Base-by-base conservation (phyloP, 2,329 filamentous ascomycete genomes). In the Penicillium concentricum region DNA sequence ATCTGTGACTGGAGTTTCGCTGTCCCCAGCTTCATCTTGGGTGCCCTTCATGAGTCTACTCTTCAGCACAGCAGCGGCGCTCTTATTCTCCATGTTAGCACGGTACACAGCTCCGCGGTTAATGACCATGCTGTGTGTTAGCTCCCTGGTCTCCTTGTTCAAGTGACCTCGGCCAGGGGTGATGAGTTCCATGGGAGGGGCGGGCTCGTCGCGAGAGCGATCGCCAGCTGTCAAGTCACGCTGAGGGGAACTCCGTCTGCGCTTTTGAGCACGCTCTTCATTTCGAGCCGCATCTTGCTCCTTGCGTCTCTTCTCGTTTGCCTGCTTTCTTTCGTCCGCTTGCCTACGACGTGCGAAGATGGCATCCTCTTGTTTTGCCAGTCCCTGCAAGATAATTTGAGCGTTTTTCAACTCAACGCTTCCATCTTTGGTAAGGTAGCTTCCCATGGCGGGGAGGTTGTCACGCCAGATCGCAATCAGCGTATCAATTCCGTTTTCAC, bases 391-490 rank as follows among this genome's bases (percentile, higher is more conserved):
- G 68, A 99, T 97, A 65, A 88, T 82, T 71, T 99, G 94, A 10
- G 92, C 92, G 67, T 90, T 85, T 57, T 87, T 85, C 56, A 99
- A 83, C 71, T 97, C 89, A 59, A 97, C 92, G 66, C 90, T 87
- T 2, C 94, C 94, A 76, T 99, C 93, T 71, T 96, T 93, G 42
- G 94, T 99, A 50, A 99, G 83, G 73, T 97, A 99, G 13, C 94
- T 94, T 44, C 92, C 92, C 92, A 99, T 97, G 38, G 84, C 74
- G 4, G 92, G 89, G 20, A 97, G 80, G 61, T 95, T 96, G 65
- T 97, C 92, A 70, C 91, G 88, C 94, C 95, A 99, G 54, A 99
- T 94, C n/a, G 91, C 88, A 63, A 92, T 96, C 54, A 99, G 81
- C 0, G 92, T 95, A 71, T 99, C 93, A 70, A 99, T 99, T 47